Base-by-base conservation (phyloP, 345 rosid genomes). In the Hypericum androsaemum region DNA sequence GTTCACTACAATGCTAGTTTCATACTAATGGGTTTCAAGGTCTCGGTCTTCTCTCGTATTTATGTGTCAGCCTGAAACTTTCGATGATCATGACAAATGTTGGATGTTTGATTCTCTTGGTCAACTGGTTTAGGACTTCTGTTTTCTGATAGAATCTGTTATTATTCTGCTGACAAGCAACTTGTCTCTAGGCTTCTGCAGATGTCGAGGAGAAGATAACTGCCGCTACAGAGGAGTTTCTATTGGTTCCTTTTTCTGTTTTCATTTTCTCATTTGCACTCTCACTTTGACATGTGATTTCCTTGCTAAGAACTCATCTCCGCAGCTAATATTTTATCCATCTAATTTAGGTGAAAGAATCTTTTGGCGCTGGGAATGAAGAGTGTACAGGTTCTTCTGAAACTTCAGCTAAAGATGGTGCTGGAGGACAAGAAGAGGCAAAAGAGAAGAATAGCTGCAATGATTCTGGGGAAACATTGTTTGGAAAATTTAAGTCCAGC, bases 191-290 rank as follows among this genome's bases (percentile, higher is more conserved):
- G 99, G 97, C 80, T 64, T 92, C 97, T 52, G 65, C 84, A 50
- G 78, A 64, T 64, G 64, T 83, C 57, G 84, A 81, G 65, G 98
- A 88, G 67, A 84, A 70, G 74, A 55, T 92, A 39, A 74, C 90
- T 37, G 78, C 94, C 59, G 87, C 96, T 50, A 73, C 79, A 57
- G 95, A 88, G 66, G 98, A 92, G 96, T 95, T 88, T 12, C 62
- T 66, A 50, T 16, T 37, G 10, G 32, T 1, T 22, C 32, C 32
- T 4, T 22, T 22, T 22, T 22, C n/a, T 22, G 4, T 22, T 22
- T 22, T 22, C 32, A 22, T 22, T 22, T 22, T 22, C 32, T 22
- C 32, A 4, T 22, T 22, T 1, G 32, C 32, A 22, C 32, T 22
- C 32, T 22, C 32, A 22, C 32, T 22, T 22, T 22, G 32, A 22